A percentile compares a stretch with the other conserved stretches of the same genome.
Evolutionary conservation across 208 protist genomes (phyloP).

Genomic region (Leishmania arabica): DNA sequence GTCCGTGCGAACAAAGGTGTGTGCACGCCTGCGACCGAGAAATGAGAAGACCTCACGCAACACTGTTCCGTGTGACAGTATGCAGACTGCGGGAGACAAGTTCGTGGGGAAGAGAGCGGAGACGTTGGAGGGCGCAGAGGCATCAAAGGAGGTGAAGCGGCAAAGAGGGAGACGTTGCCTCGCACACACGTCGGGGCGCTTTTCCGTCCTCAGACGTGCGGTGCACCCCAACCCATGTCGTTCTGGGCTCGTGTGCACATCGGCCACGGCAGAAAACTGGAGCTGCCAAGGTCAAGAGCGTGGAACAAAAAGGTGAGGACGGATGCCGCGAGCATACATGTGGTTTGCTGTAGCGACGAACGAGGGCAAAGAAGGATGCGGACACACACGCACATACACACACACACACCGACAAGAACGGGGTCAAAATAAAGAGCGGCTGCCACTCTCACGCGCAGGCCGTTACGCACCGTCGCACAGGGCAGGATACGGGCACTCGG

Average conservation of each 20-base stretch:
- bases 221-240: neutral
- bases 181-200: neutral
- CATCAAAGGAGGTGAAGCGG: neutral
- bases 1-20: neutral
- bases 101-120: neutral
- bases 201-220: neutral
- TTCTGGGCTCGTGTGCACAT: neutral
- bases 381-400: no score
- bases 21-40: neutral
- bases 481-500: slow-evolving; percentile 44
- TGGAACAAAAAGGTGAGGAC: neutral
- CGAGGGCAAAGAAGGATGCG: no score
- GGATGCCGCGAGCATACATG: neutral
- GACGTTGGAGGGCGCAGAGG: neutral
- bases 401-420: no score
- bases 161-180: neutral
- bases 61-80: neutral
- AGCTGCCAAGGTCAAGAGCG: neutral
- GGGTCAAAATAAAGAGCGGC: neutral
- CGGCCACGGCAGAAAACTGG: neutral
- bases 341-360: no score
- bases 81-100: neutral
- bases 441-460: neutral
- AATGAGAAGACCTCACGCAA: neutral
- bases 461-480: slow-evolving; percentile 63